A percentile compares a stretch with the other conserved stretches of the same genome.
phyloP scores from a whole-genome alignment of 1,139 yeast genomes.

The Pichia sp. region DNA sequence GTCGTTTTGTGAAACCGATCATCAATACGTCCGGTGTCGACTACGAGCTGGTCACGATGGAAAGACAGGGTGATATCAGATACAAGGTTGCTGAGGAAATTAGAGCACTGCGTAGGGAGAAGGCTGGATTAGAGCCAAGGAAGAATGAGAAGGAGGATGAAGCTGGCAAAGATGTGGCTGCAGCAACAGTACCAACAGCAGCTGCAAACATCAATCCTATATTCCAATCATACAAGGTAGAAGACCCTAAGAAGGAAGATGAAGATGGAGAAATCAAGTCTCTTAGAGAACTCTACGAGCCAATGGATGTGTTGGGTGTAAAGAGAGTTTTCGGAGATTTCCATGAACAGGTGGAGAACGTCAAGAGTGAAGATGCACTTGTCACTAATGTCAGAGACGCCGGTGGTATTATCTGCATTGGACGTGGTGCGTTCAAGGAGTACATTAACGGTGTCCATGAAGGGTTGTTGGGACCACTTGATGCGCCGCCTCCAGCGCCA shows the following conservation, averaged over 20 bases:
- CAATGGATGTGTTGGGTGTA: constrained; percentile 57
- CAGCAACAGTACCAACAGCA: not conserved
- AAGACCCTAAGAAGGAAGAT: not conserved
- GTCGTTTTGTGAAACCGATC: constrained; percentile 81
- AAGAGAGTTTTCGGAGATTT: constrained; percentile 37
- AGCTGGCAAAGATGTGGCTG: constrained; percentile 8
- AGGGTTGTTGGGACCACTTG: constrained; percentile 89
- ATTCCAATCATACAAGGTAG: constrained; percentile 10
- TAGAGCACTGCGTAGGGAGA: constrained; percentile 51
- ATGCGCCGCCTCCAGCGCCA: constrained; percentile 43
- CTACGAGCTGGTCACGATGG: constrained; percentile 68
- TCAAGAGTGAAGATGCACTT: constrained; percentile 46
- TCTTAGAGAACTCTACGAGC: constrained; percentile 38
- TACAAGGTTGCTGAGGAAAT: constrained; percentile 76
- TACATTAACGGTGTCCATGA: constrained; percentile 88
- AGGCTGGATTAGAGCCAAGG: constrained; percentile 20
- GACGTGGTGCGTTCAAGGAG: constrained; percentile 95
- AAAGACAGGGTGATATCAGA: constrained; percentile 87
- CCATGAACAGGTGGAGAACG: constrained; percentile 11
- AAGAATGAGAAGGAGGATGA: constrained; percentile 23
- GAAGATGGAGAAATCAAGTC: constrained; percentile 28
- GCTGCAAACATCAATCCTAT: constrained; percentile 7
- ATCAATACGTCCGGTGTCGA: constrained; percentile 85
- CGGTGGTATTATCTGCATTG: constrained; percentile 89
- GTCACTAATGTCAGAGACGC: constrained; percentile 40